Evolutionary conservation across 2,329 filamentous ascomycete genomes (phyloP).

Genomic region (Alternaria viburni): DNA sequence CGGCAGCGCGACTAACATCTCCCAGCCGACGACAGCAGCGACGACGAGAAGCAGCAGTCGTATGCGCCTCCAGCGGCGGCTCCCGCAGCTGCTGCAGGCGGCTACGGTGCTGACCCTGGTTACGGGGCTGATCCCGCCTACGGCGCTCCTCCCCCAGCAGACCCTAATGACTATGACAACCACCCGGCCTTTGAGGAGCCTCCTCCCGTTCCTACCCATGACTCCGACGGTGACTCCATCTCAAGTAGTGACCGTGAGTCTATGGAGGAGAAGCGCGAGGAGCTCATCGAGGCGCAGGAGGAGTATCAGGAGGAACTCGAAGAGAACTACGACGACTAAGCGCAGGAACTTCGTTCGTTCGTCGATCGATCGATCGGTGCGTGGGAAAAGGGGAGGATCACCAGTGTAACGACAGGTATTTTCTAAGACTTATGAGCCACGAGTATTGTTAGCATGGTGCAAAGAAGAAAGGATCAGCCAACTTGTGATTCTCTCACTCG

Average conservation of each 20-base stretch:
- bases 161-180: constrained; percentile 25
- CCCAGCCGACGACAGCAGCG: constrained; percentile 29
- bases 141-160: constrained; percentile 14
- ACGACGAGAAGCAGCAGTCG: constrained; percentile 39
- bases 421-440: neutral
- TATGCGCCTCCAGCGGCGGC: constrained; percentile 23
- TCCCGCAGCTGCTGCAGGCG: constrained; percentile 15
- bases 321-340: constrained; percentile 37
- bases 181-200: constrained; percentile 29
- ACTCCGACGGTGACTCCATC: constrained; percentile 51
- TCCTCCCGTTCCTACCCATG: constrained; percentile 48
- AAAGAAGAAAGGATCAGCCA: constrained; percentile 7
- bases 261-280: constrained; percentile 61
- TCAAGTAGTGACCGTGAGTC: constrained; percentile 48
- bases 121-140: constrained; percentile 19
- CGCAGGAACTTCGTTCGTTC: neutral
- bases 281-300: constrained; percentile 60
- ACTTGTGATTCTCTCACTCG: constrained; percentile 15
- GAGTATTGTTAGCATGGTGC: constrained; percentile 15
- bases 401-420: neutral
- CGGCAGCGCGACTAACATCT: constrained; percentile 11
- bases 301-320: constrained; percentile 58
- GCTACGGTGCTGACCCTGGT: constrained; percentile 15
- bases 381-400: neutral
- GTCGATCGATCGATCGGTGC: neutral